These are phyloP conservation scores for Cymodocea nodosa DNA, from an alignment of 116 monocot genomes.

Conservation along the genomic window DNA sequence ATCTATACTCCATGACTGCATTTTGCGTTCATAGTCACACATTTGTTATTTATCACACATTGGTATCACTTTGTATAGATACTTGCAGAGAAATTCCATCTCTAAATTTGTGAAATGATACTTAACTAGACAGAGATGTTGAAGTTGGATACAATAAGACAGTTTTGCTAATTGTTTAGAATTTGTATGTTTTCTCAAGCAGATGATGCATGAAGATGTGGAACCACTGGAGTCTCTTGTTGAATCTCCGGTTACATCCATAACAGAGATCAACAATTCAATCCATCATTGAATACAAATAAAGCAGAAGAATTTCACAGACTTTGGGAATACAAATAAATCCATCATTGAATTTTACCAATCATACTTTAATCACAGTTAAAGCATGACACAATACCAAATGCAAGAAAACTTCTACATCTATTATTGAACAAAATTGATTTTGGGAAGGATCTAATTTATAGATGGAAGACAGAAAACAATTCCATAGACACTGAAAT, in stretches of 20 bases:
- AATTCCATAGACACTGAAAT: constrained; percentile 17
- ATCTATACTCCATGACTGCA: too few species aligned
- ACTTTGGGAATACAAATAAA: constrained; percentile 31
- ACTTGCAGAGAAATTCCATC: too few species aligned
- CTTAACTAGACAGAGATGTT: too few species aligned
- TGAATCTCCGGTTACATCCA: constrained; percentile 12
- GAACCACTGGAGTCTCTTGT: neutral
- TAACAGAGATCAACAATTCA: constrained; percentile 23
- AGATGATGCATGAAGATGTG: too few species aligned
- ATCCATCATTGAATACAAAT: constrained; percentile 6
- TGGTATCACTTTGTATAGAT: too few species aligned
- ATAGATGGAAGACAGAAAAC: constrained; percentile 15
- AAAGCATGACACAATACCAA: constrained; percentile 6
- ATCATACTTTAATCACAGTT: constrained; percentile 30
- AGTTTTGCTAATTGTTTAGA: too few species aligned
- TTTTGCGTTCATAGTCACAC: too few species aligned
- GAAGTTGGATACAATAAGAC: too few species aligned
- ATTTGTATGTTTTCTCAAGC: too few species aligned
- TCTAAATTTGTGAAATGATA: too few species aligned
- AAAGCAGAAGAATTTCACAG: constrained; percentile 32
- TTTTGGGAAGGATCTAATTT: constrained; percentile 29
- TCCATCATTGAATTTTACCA: constrained; percentile 21
- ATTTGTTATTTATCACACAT: too few species aligned
- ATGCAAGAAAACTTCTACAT: constrained; percentile 15
- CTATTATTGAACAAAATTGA: constrained; percentile 30